phyloP scores from a whole-genome alignment of 305 asterid genomes.

The Fraxinus velutina region DNA sequence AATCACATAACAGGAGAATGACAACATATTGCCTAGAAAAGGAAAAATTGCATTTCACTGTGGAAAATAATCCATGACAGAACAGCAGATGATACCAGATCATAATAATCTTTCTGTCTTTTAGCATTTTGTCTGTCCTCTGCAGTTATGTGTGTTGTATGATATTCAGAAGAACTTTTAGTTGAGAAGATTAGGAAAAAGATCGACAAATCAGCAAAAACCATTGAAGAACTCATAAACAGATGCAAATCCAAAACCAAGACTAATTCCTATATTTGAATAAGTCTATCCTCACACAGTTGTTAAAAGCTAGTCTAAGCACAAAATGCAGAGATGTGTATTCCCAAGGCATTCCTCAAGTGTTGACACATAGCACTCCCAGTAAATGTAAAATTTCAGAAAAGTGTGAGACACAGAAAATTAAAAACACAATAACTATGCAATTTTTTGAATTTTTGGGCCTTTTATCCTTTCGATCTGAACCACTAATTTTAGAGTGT shows the following conservation, averaged over 20 bases:
- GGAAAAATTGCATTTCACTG: neutral
- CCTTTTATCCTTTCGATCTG: neutral
- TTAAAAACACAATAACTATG: constrained; percentile 12
- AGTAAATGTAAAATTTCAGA: neutral
- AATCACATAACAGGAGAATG: neutral
- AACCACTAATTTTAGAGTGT: neutral
- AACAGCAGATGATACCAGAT: neutral
- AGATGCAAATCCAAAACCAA: neutral
- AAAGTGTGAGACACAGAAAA: neutral
- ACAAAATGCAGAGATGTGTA: neutral
- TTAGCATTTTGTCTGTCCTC: neutral
- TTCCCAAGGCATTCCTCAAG: neutral
- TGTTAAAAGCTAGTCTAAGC: neutral
- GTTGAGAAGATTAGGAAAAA: neutral
- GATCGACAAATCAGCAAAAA: neutral
- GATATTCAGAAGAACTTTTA: neutral
- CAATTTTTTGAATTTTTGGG: neutral
- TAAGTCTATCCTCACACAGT: neutral
- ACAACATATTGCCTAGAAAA: neutral
- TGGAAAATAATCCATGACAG: neutral
- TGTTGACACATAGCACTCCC: neutral
- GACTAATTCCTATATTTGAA: neutral
- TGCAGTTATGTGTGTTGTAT: neutral
- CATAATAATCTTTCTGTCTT: neutral
- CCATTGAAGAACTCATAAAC: neutral